Evolutionary conservation across 768 basidiomycete species (phyloP).

Genomic region (Austroboletus eburneus): DNA sequence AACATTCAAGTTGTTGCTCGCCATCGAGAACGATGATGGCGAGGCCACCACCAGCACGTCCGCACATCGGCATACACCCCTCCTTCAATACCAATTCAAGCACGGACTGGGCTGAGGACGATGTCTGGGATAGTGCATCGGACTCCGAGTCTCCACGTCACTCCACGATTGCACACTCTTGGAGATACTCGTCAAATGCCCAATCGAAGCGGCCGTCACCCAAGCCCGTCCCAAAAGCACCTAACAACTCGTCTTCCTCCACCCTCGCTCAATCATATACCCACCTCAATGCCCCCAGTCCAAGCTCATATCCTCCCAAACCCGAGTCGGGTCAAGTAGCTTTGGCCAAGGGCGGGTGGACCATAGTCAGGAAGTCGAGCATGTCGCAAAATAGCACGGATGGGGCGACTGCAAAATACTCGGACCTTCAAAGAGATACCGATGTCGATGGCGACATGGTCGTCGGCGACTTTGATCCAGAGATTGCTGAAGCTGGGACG

Average conservation of each 20-base stretch:
- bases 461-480: conserved; percentile 69
- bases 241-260: conserved; percentile 53
- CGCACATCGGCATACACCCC: conserved; percentile 64
- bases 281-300: conserved; percentile 68
- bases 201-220: conserved; percentile 39
- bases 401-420: conserved; percentile 17
- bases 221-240: conserved; percentile 49
- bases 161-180: conserved; percentile 45
- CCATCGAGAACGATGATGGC: conserved; percentile 40
- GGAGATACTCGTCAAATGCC: conserved; percentile 31
- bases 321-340: conserved; percentile 37
- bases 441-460: conserved; percentile 77
- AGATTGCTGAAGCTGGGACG: conserved; percentile 33
- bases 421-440: conserved; percentile 40
- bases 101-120: conserved; percentile 77
- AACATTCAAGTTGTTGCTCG: conserved; percentile 7
- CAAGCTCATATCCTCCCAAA: conserved; percentile 69
- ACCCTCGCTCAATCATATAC: conserved; percentile 79
- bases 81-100: conserved; percentile 41
- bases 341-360: conserved; percentile 65
- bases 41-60: conserved; percentile 67
- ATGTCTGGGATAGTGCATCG: conserved; percentile 82
- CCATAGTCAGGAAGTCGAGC: conserved; percentile 56
- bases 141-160: conserved; percentile 69
- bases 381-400: conserved; percentile 25